These are phyloP conservation scores for Graphilbum fragrans DNA, from an alignment of 2,329 filamentous ascomycete genomes.

Conservation along the genomic window DNA sequence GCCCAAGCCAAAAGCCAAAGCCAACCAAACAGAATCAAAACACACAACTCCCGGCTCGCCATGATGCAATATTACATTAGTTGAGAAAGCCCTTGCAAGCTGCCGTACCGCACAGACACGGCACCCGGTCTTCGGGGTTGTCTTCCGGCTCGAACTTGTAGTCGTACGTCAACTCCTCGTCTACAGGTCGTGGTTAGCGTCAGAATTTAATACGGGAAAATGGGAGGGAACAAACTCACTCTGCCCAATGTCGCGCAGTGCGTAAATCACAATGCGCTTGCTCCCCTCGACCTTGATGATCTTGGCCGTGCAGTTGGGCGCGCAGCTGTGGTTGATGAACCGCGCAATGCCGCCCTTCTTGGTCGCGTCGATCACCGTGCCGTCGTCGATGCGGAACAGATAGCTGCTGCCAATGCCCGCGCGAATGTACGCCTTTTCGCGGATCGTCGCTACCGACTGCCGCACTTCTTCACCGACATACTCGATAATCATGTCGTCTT, in stretches of 20 bases:
- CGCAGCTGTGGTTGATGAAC: conserved; percentile 98
- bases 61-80: conserved; percentile 30
- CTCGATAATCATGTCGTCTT: conserved; percentile 99
- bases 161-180: conserved; percentile 98
- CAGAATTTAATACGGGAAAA: not conserved
- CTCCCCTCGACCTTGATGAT: conserved; percentile 98
- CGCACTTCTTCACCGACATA: conserved; percentile 97
- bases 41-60: too few species aligned
- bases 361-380: conserved; percentile 93
- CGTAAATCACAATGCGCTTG: conserved; percentile 98
- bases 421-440: conserved; percentile 83
- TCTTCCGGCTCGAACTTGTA: conserved; percentile 99
- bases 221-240: conserved; percentile 53
- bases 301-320: conserved; percentile 96
- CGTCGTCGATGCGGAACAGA: conserved; percentile 95
- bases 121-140: conserved; percentile 87
- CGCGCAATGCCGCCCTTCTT: conserved; percentile 97
- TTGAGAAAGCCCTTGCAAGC: conserved; percentile 99
- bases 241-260: conserved; percentile 83
- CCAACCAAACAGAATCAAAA: too few species aligned
- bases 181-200: conserved; percentile 33
- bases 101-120: conserved; percentile 89
- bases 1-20: too few species aligned
- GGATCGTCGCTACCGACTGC: conserved; percentile 93
- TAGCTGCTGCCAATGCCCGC: conserved; percentile 97